A percentile compares a stretch with the other conserved stretches of the same genome.
phyloP scores from a whole-genome alignment of 192 early-diverging fungal species.

The Funneliformis geosporum region DNA sequence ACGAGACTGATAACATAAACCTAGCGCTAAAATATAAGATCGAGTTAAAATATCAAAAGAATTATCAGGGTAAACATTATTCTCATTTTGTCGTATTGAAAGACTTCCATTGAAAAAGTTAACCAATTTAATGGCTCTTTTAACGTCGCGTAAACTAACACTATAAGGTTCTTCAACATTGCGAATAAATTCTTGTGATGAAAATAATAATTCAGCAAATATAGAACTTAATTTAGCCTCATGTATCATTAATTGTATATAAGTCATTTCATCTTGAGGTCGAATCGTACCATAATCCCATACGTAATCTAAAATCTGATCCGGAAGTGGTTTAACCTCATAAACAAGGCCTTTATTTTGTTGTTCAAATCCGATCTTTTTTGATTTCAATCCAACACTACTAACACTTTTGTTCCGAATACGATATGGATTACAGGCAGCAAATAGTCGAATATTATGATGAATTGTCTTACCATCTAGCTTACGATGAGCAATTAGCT shows the following conservation, averaged over 20 bases:
- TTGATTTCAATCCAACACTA: slow-evolving; percentile 13
- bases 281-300: slow-evolving; percentile 30
- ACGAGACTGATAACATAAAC: slow-evolving; percentile 30
- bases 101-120: slow-evolving; percentile 6
- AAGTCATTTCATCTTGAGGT: neutral
- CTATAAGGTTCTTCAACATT: slow-evolving; percentile 24
- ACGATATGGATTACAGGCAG: slow-evolving; percentile 34
- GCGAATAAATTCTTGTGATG: slow-evolving; percentile 30
- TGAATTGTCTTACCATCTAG: slow-evolving; percentile 17
- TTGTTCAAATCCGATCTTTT: neutral
- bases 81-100: neutral
- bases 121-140: slow-evolving; percentile 17
- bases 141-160: slow-evolving; percentile 32
- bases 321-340: slow-evolving; percentile 17
- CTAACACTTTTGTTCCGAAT: slow-evolving; percentile 7
- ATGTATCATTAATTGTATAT: neutral
- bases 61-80: neutral
- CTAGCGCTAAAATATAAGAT: slow-evolving; percentile 23
- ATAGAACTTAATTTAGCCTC: neutral
- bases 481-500: slow-evolving; percentile 16
- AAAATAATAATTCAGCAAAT: slow-evolving; percentile 21
- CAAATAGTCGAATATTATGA: slow-evolving; percentile 28
- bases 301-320: slow-evolving; percentile 29
- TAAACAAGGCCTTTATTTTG: slow-evolving; percentile 31
- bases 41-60: neutral